These are phyloP conservation scores for Artemisia annua DNA, from an alignment of 129 eudicot genomes.

Conservation along the genomic window DNA sequence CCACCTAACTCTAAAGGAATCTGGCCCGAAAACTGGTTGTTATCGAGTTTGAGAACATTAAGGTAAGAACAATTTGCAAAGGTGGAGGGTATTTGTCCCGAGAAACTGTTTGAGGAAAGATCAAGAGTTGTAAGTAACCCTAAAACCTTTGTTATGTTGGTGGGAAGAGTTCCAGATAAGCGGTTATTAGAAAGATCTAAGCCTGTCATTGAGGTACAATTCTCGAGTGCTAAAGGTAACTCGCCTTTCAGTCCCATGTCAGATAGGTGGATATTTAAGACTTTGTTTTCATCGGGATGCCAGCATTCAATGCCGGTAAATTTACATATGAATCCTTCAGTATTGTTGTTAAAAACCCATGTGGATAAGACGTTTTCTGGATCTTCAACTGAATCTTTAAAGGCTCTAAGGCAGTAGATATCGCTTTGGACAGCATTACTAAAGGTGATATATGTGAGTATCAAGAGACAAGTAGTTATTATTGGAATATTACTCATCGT, in stretches of 20 bases:
- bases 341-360: slow-evolving; percentile 65
- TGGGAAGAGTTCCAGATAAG: slow-evolving; percentile 59
- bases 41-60: slow-evolving; percentile 57
- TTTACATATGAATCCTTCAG: slow-evolving; percentile 66
- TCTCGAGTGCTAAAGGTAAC: slow-evolving; percentile 60
- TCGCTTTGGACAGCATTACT: slow-evolving; percentile 51
- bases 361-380: slow-evolving; percentile 47
- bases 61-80: slow-evolving; percentile 58
- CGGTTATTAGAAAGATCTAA: slow-evolving; percentile 78
- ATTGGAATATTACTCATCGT: slow-evolving; percentile 16
- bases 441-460: slow-evolving; percentile 22
- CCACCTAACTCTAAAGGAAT: slow-evolving; percentile 56
- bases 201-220: slow-evolving; percentile 66
- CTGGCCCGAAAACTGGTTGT: slow-evolving; percentile 70
- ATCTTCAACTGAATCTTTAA: slow-evolving; percentile 57
- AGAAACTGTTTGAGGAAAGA: slow-evolving; percentile 72
- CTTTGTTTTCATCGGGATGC: slow-evolving; percentile 72
- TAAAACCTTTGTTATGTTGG: slow-evolving; percentile 48
- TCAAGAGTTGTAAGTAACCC: slow-evolving; percentile 53
- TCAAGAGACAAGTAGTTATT: slow-evolving; percentile 21
- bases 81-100: slow-evolving; percentile 60
- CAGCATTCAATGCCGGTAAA: slow-evolving; percentile 81
- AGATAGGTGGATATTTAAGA: slow-evolving; percentile 55
- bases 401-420: slow-evolving; percentile 57
- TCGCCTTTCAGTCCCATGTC: slow-evolving; percentile 71